These are phyloP conservation scores for Hanseniaspora pseudoguilliermondii DNA, from an alignment of 805 yeast genomes.

Conservation along the genomic window DNA sequence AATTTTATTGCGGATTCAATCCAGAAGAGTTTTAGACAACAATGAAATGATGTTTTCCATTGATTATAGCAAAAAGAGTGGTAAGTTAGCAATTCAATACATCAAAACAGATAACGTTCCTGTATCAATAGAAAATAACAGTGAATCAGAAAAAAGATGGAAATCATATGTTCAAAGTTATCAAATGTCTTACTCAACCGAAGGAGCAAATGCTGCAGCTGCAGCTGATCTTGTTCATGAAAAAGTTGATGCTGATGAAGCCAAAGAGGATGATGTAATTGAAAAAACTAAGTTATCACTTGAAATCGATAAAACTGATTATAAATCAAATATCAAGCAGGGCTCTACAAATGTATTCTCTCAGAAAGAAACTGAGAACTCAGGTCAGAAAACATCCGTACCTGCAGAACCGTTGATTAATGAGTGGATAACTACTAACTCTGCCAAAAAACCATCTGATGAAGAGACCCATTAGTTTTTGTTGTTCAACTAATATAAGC, in stretches of 20 bases:
- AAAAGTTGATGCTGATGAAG: constrained; percentile 34
- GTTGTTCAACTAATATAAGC: not conserved
- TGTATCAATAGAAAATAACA: constrained; percentile 48
- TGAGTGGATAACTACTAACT: constrained; percentile 27
- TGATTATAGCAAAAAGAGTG: constrained; percentile 44
- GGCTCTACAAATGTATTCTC: constrained; percentile 16
- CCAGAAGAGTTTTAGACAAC: constrained; percentile 62
- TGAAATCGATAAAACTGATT: constrained; percentile 14
- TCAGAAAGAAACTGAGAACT: constrained; percentile 8
- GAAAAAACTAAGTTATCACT: constrained; percentile 28
- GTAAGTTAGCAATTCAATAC: constrained; percentile 58
- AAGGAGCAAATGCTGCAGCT: constrained; percentile 49
- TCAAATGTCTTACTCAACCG: constrained; percentile 92
- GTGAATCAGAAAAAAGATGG: constrained; percentile 60
- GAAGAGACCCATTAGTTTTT: not conserved
- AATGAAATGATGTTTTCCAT: constrained; percentile 92
- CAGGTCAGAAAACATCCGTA: not conserved
- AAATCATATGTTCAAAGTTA: constrained; percentile 88
- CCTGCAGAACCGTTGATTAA: constrained; percentile 17
- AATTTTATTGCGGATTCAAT: constrained; percentile 79
- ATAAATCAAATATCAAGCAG: constrained; percentile 14
- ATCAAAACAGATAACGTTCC: constrained; percentile 83
- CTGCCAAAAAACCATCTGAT: not conserved
- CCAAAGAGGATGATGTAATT: constrained; percentile 33
- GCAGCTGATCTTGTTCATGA: constrained; percentile 41